Evolutionary conservation across 176 grass and related monocot species (phyloP).

Genomic region (Rhynchospora breviuscula): DNA sequence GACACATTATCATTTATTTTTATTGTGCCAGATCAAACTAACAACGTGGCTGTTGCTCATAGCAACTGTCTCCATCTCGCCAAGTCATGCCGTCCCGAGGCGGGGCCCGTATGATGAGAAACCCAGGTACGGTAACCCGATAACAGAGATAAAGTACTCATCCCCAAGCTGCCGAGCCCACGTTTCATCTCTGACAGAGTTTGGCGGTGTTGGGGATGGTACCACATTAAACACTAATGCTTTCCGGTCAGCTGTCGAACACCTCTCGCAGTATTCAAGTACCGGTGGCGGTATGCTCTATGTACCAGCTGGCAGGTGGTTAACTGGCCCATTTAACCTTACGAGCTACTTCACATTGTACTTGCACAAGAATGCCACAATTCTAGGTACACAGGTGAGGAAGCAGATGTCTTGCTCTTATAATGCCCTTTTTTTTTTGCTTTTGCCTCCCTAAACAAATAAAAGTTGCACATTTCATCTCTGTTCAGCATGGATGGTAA

Average conservation of each 20-base stretch:
- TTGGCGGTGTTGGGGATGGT: slow-evolving; percentile 70
- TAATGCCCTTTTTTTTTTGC: background rate
- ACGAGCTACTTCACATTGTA: slow-evolving; percentile 91
- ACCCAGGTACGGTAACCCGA: slow-evolving; percentile 39
- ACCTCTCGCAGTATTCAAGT: slow-evolving; percentile 60
- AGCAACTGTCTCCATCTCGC: background rate
- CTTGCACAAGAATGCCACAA: slow-evolving; percentile 58
- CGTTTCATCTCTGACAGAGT: slow-evolving; percentile 60
- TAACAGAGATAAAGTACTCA: slow-evolving; percentile 46
- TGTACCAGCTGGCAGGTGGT: slow-evolving; percentile 76
- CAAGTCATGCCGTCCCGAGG: background rate
- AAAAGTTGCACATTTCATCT: background rate
- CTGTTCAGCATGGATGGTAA: background rate
- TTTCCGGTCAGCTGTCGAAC: slow-evolving; percentile 64
- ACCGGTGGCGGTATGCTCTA: slow-evolving; percentile 66
- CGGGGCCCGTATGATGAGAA: slow-evolving; percentile 23
- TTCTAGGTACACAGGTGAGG: slow-evolving; percentile 63
- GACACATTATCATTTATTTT: background rate
- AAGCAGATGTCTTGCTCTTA: background rate
- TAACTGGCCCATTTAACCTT: slow-evolving; percentile 91
- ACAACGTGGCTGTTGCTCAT: slow-evolving; percentile 16
- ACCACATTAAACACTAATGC: slow-evolving; percentile 76
- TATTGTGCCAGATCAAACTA: background rate
- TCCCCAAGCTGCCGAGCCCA: slow-evolving; percentile 57
- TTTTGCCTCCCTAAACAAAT: background rate